Percentiles rank a stretch among this genome's conserved stretches.
Evolutionary conservation across 345 rosid genomes (phyloP).

Genomic region (Syzygium aqueum): DNA sequence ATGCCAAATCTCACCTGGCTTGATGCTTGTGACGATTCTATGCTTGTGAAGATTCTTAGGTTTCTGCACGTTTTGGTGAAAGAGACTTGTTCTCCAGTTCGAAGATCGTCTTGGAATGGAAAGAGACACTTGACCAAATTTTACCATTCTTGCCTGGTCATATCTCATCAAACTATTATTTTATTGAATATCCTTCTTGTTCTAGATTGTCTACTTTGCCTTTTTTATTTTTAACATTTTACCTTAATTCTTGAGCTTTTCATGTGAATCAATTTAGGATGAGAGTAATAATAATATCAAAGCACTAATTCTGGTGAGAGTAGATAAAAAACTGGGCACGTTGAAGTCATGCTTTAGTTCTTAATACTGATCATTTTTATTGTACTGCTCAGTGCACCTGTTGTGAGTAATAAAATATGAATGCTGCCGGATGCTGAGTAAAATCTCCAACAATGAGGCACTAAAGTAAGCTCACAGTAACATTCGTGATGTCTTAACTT

Average conservation of each 20-base stretch:
- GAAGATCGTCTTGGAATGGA: not conserved
- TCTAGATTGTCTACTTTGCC: not conserved
- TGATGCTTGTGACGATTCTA: not conserved
- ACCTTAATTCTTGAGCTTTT: not conserved
- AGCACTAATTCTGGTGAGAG: not conserved
- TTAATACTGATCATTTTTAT: not conserved
- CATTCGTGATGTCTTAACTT: not conserved
- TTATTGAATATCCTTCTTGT: not conserved
- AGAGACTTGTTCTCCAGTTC: not conserved
- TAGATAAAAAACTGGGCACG: not conserved
- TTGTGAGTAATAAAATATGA: not conserved
- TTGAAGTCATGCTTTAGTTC: not conserved
- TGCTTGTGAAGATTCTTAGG: not conserved
- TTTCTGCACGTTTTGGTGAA: not conserved
- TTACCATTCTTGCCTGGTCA: not conserved
- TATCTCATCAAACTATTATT: not conserved
- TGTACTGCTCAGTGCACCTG: not conserved
- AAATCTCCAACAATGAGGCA: not conserved
- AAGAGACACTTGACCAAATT: not conserved
- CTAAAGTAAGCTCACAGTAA: not conserved
- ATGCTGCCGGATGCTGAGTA: not conserved
- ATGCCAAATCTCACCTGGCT: not conserved
- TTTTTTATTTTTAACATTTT: not conserved
- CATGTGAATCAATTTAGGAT: not conserved
- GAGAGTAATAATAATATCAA: not conserved